A percentile compares a stretch with the other conserved stretches of the same genome.
Evolutionary conservation across 1,139 yeast species (phyloP).

Genomic region (Yamadazyma kanchanaburiensis): DNA sequence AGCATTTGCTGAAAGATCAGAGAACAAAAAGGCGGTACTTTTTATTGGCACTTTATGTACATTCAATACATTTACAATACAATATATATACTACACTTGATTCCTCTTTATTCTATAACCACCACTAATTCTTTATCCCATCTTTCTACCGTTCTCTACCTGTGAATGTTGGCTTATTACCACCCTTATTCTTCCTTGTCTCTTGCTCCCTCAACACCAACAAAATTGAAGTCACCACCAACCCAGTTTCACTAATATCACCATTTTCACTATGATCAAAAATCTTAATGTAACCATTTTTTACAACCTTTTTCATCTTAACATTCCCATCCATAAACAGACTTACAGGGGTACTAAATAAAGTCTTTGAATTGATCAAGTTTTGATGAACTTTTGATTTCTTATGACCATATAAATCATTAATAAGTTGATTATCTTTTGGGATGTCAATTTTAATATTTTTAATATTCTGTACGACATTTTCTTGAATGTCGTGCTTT

Average conservation of each 20-base stretch:
- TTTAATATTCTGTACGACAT: slow-evolving; percentile 8
- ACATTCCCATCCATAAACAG: slow-evolving; percentile 28
- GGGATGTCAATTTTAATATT: slow-evolving; percentile 12
- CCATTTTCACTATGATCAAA: slow-evolving; percentile 17
- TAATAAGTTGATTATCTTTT: slow-evolving; percentile 12
- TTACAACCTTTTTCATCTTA: slow-evolving; percentile 18
- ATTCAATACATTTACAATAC: too few relatives aligned
- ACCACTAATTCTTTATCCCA: not conserved
- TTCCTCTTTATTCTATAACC: too few relatives aligned
- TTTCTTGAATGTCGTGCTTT: slow-evolving; percentile 16
- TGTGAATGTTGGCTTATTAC: slow-evolving; percentile 21
- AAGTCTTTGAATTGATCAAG: slow-evolving; percentile 4
- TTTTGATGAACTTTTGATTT: slow-evolving; percentile 11
- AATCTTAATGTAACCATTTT: slow-evolving; percentile 29
- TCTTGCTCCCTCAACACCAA: slow-evolving; percentile 39
- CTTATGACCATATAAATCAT: slow-evolving; percentile 14
- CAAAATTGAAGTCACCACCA: slow-evolving; percentile 27
- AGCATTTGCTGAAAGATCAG: too few relatives aligned
- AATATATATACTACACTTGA: too few relatives aligned
- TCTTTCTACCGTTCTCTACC: too few relatives aligned
- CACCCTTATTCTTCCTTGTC: slow-evolving; percentile 34
- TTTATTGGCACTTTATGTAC: too few relatives aligned
- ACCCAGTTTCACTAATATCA: slow-evolving; percentile 19
- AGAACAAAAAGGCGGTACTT: too few relatives aligned
- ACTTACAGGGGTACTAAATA: slow-evolving; percentile 29